Conservation (phyloP, 1,284 basidiomycete species). For the Ustilago sp. region DNA sequence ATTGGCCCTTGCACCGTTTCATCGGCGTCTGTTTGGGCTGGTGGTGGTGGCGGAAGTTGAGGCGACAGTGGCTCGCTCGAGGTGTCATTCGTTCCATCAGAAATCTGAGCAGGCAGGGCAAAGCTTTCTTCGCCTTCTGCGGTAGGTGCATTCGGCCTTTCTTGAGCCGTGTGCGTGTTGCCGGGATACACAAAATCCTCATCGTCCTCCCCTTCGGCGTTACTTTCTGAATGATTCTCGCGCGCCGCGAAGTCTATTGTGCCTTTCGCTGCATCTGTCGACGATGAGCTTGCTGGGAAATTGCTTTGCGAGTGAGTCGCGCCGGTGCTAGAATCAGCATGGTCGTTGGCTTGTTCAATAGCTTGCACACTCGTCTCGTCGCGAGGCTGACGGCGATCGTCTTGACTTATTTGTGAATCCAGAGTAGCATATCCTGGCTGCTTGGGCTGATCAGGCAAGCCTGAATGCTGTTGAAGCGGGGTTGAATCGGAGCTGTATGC, state of each 20-base stretch:
- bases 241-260: neutral
- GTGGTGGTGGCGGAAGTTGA: constrained; percentile 1
- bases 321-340: neutral
- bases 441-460: neutral
- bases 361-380: neutral
- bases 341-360: neutral
- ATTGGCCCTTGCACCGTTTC: neutral
- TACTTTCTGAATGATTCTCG: constrained; percentile 11
- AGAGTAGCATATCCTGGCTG: neutral
- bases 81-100: neutral
- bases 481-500: constrained; percentile 18
- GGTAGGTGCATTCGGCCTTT: neutral
- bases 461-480: neutral
- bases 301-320: neutral
- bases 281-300: neutral
- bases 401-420: neutral
- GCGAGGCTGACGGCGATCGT: neutral
- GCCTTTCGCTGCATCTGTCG: neutral
- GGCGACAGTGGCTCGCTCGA: neutral
- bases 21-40: neutral
- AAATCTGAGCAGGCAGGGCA: constrained; percentile 1
- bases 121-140: neutral
- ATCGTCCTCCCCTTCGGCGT: constrained; percentile 27
- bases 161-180: neutral
- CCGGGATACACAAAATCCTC: constrained; percentile 41